Conservation (phyloP, 345 rosid genomes). For the Mercurialis annua region DNA sequence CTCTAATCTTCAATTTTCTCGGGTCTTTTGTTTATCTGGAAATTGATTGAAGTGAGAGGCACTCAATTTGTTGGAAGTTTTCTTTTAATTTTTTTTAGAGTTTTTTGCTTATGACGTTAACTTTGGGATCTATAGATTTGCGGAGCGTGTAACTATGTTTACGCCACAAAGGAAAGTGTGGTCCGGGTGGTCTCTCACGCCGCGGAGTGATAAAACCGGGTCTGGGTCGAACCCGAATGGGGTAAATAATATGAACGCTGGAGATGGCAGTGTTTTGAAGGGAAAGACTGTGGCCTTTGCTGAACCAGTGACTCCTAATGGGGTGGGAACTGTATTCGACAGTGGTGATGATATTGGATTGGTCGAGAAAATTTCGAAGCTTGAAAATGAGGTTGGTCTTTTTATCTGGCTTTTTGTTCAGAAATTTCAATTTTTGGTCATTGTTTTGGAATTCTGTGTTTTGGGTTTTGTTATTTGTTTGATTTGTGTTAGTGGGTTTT, state of each 20-base stretch:
- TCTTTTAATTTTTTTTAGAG: background rate
- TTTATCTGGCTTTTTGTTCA: background rate
- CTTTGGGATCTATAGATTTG: constrained; percentile 28
- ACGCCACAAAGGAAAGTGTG: constrained; percentile 74
- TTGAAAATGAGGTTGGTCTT: constrained; percentile 70
- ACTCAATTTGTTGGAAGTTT: background rate
- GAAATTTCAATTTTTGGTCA: background rate
- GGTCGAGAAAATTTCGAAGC: constrained; percentile 51
- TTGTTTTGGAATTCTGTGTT: background rate
- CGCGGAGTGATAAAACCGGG: constrained; percentile 39
- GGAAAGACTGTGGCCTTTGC: constrained; percentile 43
- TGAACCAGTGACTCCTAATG: constrained; percentile 51
- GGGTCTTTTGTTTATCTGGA: background rate
- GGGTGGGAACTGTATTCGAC: constrained; percentile 31
- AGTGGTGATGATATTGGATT: constrained; percentile 24
- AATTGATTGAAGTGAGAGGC: background rate
- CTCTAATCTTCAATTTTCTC: background rate
- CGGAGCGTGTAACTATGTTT: constrained; percentile 45
- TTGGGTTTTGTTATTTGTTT: background rate
- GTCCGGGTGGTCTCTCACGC: constrained; percentile 68
- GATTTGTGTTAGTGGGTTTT: background rate
- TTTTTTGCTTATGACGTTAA: constrained; percentile 22
- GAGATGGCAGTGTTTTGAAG: constrained; percentile 33
- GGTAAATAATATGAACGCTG: constrained; percentile 12
- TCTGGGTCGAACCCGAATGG: constrained; percentile 35